Conservation (phyloP, 768 basidiomycete genomes). For the Mycena vulgaris region DNA sequence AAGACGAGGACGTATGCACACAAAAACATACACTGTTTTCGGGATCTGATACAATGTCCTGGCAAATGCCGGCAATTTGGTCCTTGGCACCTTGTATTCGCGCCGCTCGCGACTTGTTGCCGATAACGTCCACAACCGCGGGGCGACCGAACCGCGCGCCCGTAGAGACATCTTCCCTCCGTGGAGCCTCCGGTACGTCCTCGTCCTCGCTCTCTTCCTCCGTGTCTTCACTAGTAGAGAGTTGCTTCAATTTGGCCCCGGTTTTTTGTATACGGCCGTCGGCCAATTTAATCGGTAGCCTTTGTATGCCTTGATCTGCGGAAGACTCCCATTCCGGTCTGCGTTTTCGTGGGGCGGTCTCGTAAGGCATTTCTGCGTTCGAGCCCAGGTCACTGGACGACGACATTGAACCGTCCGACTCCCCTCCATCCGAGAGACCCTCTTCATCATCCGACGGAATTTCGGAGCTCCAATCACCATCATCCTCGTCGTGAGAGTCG, state of each 20-base stretch:
- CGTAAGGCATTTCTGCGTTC: slow-evolving; percentile 85
- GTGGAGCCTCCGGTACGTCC: slow-evolving; percentile 54
- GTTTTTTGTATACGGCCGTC: slow-evolving; percentile 83
- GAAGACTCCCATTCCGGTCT: slow-evolving; percentile 62
- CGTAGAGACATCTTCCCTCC: slow-evolving; percentile 80
- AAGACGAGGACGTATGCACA: slow-evolving; percentile 1
- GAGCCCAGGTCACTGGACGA: slow-evolving; percentile 56
- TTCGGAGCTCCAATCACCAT: slow-evolving; percentile 65
- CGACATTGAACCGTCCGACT: slow-evolving; percentile 22
- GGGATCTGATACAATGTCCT: slow-evolving; percentile 94
- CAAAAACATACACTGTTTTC: slow-evolving; percentile 86
- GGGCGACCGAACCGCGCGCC: slow-evolving; percentile 91
- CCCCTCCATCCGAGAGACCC: slow-evolving; percentile 33
- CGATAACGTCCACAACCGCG: slow-evolving; percentile 81
- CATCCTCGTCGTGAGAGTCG: slow-evolving; percentile 76
- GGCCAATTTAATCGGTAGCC: slow-evolving; percentile 90
- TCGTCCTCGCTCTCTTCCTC: slow-evolving; percentile 50
- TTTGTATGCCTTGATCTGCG: slow-evolving; percentile 66
- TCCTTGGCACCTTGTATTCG: slow-evolving; percentile 89
- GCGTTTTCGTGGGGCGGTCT: slow-evolving; percentile 70
- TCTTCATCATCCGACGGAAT: slow-evolving; percentile 56
- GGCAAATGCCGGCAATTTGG: slow-evolving; percentile 93
- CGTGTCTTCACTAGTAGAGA: slow-evolving; percentile 43
- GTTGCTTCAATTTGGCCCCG: slow-evolving; percentile 55
- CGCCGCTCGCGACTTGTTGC: slow-evolving; percentile 73